These are phyloP conservation scores for Penicillium occitanis DNA, from an alignment of 2,329 filamentous ascomycete species.

Conservation along the genomic window DNA sequence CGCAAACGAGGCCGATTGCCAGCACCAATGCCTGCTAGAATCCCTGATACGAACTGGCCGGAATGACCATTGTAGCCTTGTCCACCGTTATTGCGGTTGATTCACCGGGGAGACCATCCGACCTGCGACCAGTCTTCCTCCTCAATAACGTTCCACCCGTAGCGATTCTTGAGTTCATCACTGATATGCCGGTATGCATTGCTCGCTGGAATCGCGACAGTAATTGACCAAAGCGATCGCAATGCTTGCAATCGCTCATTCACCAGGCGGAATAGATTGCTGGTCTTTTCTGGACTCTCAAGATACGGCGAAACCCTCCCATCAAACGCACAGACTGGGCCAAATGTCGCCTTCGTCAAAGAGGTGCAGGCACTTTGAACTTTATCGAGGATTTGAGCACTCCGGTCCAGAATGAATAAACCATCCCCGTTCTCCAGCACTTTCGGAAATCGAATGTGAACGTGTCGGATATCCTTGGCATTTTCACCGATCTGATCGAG, in stretches of 20 bases:
- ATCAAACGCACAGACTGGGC: neutral
- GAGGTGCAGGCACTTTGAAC: neutral
- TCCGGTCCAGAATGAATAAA: neutral
- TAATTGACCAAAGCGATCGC: neutral
- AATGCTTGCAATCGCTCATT: neutral
- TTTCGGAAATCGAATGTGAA: neutral
- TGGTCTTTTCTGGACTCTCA: neutral
- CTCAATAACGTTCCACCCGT: neutral
- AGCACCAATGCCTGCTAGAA: too few relatives aligned
- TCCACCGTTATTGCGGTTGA: too few relatives aligned
- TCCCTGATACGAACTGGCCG: too few relatives aligned
- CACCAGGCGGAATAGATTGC: neutral
- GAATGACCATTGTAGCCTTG: too few relatives aligned
- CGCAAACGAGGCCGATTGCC: too few relatives aligned
- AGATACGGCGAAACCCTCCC: neutral
- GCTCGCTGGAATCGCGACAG: neutral
- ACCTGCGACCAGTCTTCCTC: neutral
- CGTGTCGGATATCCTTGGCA: neutral
- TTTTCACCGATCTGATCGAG: too few relatives aligned
- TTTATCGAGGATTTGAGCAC: neutral
- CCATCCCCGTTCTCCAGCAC: neutral
- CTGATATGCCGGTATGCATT: neutral
- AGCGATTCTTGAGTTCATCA: neutral
- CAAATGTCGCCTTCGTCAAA: too few relatives aligned
- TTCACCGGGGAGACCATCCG: neutral